A percentile compares a stretch with the other conserved stretches of the same genome.
Conservation (phyloP, 495 filamentous ascomycete genomes). For the Tuber brumale region DNA sequence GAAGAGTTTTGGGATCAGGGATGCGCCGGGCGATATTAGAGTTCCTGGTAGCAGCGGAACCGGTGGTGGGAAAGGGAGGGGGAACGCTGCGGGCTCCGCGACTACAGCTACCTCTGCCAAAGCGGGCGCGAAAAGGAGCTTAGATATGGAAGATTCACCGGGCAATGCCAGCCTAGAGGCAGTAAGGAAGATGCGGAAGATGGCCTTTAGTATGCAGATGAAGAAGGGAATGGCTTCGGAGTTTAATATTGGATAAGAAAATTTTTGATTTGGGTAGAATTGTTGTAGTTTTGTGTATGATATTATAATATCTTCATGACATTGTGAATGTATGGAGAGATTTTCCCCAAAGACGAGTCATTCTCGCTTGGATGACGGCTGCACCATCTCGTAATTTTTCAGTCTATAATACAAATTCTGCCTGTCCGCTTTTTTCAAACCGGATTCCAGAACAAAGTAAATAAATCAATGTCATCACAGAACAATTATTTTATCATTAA, state of each 20-base stretch:
- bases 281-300: slow-evolving; percentile 12
- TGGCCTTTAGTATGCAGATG: slow-evolving; percentile 36
- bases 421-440: no score
- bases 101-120: not conserved
- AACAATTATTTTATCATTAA: no score
- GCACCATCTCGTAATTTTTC: not conserved
- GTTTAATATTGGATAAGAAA: slow-evolving; percentile 40
- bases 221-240: slow-evolving; percentile 32
- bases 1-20: slow-evolving; percentile 83
- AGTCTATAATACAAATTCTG: not conserved
- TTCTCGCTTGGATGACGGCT: not conserved
- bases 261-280: not conserved
- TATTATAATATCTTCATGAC: slow-evolving; percentile 7
- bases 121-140: slow-evolving; percentile 26
- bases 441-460: no score
- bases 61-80: slow-evolving; percentile 40
- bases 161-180: slow-evolving; percentile 21
- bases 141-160: slow-evolving; percentile 20
- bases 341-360: not conserved
- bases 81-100: not conserved
- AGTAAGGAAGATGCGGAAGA: slow-evolving; percentile 41
- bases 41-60: slow-evolving; percentile 48
- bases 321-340: not conserved
- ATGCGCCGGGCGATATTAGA: slow-evolving; percentile 79
- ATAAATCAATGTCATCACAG: no score